Percentiles rank a stretch among this genome's conserved stretches.
Evolutionary conservation across 228 moss, liverwort and hornwort species (phyloP).

Genomic region (Sphagnum fallax): DNA sequence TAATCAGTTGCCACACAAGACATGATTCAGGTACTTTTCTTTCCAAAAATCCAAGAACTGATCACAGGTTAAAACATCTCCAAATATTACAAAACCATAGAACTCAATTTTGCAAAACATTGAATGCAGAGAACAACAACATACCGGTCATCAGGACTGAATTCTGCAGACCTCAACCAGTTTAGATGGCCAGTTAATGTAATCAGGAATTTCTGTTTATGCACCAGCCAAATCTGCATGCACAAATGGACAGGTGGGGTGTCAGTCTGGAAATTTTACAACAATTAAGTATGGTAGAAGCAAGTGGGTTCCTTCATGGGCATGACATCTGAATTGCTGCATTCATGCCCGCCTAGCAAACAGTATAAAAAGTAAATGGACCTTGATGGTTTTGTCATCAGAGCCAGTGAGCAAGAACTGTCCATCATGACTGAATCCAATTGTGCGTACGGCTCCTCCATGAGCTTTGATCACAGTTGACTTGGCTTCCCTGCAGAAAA

Average conservation of each 20-base stretch:
- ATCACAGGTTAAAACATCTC: too few species aligned
- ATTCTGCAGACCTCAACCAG: constrained; percentile 90
- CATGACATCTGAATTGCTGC: too few species aligned
- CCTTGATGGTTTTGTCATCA: constrained; percentile 93
- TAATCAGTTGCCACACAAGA: too few species aligned
- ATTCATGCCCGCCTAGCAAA: too few species aligned
- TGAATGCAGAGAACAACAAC: neutral
- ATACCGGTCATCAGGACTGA: constrained; percentile 69
- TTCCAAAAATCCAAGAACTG: too few species aligned
- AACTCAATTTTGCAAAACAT: too few species aligned
- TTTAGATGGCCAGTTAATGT: constrained; percentile 85
- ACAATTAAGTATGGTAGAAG: too few species aligned
- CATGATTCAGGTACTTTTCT: too few species aligned
- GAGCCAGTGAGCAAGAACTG: constrained; percentile 72
- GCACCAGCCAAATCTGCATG: constrained; percentile 74
- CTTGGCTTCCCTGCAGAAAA: constrained; percentile 64
- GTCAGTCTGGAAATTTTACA: too few species aligned
- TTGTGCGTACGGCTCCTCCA: constrained; percentile 79
- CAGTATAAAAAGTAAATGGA: constrained; percentile 2
- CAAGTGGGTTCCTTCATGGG: too few species aligned
- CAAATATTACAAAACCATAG: too few species aligned
- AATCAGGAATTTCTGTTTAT: constrained; percentile 63
- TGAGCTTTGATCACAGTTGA: constrained; percentile 79
- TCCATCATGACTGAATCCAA: constrained; percentile 71
- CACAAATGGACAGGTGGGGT: neutral